Evolutionary conservation across 208 protist species (phyloP).

Genomic region (Acanthamoeba sp.): DNA sequence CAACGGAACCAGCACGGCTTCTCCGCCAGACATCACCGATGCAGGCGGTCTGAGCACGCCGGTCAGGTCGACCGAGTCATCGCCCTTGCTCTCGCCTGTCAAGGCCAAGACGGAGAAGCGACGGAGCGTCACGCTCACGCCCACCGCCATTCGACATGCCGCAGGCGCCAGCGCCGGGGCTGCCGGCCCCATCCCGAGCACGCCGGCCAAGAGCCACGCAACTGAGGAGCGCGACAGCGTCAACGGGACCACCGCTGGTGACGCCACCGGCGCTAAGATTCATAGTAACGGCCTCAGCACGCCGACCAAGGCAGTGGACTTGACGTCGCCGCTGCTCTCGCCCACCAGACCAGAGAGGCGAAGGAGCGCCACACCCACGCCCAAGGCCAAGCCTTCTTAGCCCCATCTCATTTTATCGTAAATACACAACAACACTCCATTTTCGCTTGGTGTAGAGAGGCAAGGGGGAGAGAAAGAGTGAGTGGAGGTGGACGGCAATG

Average conservation of each 20-base stretch:
- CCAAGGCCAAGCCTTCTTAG: background rate
- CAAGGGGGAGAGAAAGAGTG: background rate
- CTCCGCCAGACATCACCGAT: too few species aligned
- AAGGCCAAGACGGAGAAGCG: background rate
- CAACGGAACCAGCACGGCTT: too few species aligned
- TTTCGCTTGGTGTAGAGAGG: background rate
- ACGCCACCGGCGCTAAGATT: background rate
- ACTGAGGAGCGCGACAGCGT: background rate
- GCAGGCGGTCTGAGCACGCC: too few species aligned
- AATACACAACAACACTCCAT: background rate
- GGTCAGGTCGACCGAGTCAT: background rate
- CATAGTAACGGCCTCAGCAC: background rate
- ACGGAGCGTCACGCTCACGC: constrained; percentile 5
- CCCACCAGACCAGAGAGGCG: background rate
- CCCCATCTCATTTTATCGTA: background rate
- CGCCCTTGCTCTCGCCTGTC: background rate
- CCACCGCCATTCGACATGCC: background rate
- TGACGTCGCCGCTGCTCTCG: background rate
- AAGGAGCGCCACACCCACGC: background rate
- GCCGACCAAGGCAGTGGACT: background rate
- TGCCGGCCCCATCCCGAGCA: background rate
- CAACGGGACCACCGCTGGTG: background rate
- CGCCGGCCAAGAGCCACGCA: background rate
- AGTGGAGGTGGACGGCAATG: background rate
- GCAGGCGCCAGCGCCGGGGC: background rate